These are phyloP conservation scores for Debaryomyces singareniensis DNA, from an alignment of 1,139 yeast genomes.

Conservation along the genomic window DNA sequence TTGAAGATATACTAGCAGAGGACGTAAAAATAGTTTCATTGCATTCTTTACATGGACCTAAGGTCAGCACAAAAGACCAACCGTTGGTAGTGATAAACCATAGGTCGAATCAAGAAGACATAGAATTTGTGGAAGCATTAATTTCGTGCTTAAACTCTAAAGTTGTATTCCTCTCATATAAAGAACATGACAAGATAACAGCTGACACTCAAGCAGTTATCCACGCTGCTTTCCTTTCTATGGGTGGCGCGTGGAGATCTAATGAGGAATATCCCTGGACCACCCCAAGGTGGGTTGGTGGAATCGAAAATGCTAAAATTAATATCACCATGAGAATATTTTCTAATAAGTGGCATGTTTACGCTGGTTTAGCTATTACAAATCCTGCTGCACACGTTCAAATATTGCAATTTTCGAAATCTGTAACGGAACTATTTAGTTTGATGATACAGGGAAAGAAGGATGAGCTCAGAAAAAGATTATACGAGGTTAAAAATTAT, in stretches of 20 bases:
- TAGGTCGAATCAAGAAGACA: constrained; percentile 51
- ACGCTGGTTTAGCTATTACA: constrained; percentile 94
- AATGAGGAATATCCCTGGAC: constrained; percentile 90
- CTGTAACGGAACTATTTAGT: constrained; percentile 76
- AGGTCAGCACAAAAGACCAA: constrained; percentile 82
- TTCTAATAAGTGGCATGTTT: constrained; percentile 96
- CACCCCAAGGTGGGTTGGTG: constrained; percentile 81
- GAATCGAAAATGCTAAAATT: constrained; percentile 91
- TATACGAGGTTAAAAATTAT: constrained; percentile 60
- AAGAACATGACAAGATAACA: constrained; percentile 87
- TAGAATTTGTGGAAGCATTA: constrained; percentile 55
- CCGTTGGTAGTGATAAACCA: constrained; percentile 85
- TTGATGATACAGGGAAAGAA: constrained; percentile 69
- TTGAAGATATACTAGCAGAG: constrained; percentile 63
- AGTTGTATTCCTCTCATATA: constrained; percentile 70
- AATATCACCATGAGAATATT: constrained; percentile 86
- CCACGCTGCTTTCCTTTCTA: constrained; percentile 91
- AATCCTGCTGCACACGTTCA: constrained; percentile 93
- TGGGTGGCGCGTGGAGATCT: constrained; percentile 96
- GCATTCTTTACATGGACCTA: constrained; percentile 94
- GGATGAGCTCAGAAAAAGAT: constrained; percentile 51
- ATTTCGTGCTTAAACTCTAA: constrained; percentile 73
- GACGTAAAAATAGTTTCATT: constrained; percentile 82
- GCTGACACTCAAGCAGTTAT: constrained; percentile 99
- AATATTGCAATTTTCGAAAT: constrained; percentile 80